Evolutionary conservation across 768 basidiomycete species (phyloP).

Genomic region (Strobilomyces confusus): DNA sequence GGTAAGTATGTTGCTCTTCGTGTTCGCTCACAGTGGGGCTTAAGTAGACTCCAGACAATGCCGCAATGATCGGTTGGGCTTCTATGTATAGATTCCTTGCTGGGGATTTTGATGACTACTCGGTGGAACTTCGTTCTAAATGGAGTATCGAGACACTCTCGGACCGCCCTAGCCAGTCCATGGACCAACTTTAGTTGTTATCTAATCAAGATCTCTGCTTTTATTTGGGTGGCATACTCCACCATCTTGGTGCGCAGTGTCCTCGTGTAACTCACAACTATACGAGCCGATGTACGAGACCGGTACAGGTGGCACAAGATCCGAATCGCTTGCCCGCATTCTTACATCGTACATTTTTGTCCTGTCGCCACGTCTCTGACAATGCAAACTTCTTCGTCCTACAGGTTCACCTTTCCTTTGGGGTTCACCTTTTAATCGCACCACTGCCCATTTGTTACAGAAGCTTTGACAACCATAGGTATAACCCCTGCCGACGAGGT

Average conservation of each 20-base stretch:
- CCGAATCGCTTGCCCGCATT: not conserved
- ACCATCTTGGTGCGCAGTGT: no score
- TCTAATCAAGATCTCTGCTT: not conserved
- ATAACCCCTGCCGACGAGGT: not conserved
- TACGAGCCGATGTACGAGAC: no score
- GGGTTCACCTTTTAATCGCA: not conserved
- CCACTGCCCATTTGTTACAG: not conserved
- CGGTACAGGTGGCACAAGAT: not conserved
- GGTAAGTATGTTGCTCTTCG: conserved; percentile 39
- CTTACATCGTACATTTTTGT: not conserved
- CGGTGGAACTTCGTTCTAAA: conserved; percentile 56
- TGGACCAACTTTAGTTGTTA: not conserved
- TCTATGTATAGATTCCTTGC: conserved; percentile 76
- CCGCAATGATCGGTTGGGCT: conserved; percentile 95
- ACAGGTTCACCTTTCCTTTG: not conserved
- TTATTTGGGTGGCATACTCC: no score
- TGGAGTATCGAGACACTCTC: conserved; percentile 68
- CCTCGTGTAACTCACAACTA: not conserved
- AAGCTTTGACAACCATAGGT: not conserved
- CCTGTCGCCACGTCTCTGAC: not conserved
- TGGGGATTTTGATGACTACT: conserved; percentile 57
- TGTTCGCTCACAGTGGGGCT: not conserved
- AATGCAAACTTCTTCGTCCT: not conserved
- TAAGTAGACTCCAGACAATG: conserved; percentile 63
- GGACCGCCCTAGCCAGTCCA: not conserved